phyloP scores from a whole-genome alignment of 2,329 filamentous ascomycete species.

The Aureobasidium subglaciale region DNA sequence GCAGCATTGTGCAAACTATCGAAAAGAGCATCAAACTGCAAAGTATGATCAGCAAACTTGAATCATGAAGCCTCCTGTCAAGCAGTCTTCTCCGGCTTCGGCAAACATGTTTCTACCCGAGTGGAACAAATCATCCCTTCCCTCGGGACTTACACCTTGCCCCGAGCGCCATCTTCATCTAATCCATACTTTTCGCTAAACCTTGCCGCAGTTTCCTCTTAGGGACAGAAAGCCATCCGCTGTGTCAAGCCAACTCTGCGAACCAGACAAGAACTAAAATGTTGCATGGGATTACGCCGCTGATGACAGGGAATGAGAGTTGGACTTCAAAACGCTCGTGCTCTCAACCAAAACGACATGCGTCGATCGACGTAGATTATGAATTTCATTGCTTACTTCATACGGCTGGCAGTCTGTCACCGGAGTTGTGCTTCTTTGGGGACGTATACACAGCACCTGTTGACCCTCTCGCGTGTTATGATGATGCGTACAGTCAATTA shows the following conservation, averaged over 20 bases:
- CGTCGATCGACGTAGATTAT: slow-evolving; percentile 3
- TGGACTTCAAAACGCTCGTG: neutral
- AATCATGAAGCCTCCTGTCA: slow-evolving; percentile 10
- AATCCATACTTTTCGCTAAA: neutral
- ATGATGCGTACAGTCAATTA: too few relatives aligned
- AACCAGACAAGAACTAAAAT: neutral
- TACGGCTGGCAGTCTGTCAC: neutral
- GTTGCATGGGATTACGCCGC: neutral
- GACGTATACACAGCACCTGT: too few relatives aligned
- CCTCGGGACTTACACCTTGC: neutral
- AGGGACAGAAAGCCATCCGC: neutral
- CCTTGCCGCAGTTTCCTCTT: slow-evolving; percentile 4
- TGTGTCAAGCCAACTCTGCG: neutral
- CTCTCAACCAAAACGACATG: neutral
- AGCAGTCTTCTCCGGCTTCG: neutral
- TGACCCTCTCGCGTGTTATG: too few relatives aligned
- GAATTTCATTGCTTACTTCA: neutral
- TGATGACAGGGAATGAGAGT: neutral
- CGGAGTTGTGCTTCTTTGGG: neutral
- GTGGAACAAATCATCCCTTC: slow-evolving; percentile 5
- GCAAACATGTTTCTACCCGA: slow-evolving; percentile 2
- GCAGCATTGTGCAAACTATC: neutral
- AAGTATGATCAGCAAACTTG: slow-evolving; percentile 8
- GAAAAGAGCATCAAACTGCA: neutral
- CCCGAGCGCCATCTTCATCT: neutral